Conservation (phyloP, 2,329 filamentous ascomycete genomes). For the Hypoxylon sp. region DNA sequence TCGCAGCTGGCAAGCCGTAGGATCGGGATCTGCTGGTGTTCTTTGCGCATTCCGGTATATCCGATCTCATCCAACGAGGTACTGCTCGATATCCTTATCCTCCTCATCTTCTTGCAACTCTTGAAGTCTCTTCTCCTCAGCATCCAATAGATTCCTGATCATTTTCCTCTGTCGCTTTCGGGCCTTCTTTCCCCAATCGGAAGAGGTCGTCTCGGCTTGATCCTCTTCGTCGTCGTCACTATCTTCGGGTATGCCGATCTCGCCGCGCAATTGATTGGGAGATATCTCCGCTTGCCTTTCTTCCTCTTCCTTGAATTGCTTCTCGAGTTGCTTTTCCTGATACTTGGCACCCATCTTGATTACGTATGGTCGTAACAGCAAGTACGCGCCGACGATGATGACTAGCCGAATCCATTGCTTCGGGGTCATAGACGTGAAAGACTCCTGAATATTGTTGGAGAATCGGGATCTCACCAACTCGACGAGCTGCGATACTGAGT, state of each 20-base stretch:
- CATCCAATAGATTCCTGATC: conserved; percentile 70
- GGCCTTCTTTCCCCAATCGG: conserved; percentile 76
- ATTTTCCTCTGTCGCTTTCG: conserved; percentile 73
- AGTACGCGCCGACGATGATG: conserved; percentile 75
- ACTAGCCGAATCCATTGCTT: conserved; percentile 73
- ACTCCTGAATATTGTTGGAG: conserved; percentile 58
- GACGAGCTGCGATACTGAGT: conserved; percentile 42
- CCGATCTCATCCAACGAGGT: conserved; percentile 55
- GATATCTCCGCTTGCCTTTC: conserved; percentile 61
- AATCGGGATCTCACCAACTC: conserved; percentile 48
- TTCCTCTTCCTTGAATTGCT: conserved; percentile 60
- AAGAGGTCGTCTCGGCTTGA: conserved; percentile 57
- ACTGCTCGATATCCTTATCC: conserved; percentile 79
- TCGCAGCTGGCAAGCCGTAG: not conserved
- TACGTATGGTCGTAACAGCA: conserved; percentile 77
- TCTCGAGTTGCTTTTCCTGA: conserved; percentile 71
- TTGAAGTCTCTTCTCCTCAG: conserved; percentile 65
- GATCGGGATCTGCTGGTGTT: not conserved
- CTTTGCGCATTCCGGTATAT: not conserved
- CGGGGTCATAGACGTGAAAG: conserved; percentile 60
- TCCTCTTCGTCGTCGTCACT: conserved; percentile 61
- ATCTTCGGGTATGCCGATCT: conserved; percentile 62
- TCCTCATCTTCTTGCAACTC: conserved; percentile 69
- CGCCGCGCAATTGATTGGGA: conserved; percentile 70
- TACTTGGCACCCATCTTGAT: conserved; percentile 71